These are phyloP conservation scores for Rhodotorula babjevae DNA, from an alignment of 768 basidiomycete genomes.

Conservation along the genomic window DNA sequence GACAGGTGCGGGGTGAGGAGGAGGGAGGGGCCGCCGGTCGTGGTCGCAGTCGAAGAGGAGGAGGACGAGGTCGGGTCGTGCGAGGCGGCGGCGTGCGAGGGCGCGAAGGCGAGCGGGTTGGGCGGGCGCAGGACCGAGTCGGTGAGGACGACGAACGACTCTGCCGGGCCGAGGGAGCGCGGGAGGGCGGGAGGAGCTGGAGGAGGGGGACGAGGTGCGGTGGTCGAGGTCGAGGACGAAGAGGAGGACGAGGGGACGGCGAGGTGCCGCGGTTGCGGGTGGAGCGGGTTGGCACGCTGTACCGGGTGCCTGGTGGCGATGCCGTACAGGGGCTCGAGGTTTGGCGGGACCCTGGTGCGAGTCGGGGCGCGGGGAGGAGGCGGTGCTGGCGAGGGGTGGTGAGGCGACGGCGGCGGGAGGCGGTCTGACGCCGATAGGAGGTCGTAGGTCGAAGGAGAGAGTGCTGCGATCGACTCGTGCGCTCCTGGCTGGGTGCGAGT, in stretches of 20 bases:
- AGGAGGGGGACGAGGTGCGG: no score
- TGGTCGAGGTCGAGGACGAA: background rate
- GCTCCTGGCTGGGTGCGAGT: constrained; percentile 51
- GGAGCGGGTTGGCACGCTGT: background rate
- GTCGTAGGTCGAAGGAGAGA: constrained; percentile 81
- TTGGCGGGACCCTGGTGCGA: constrained; percentile 32
- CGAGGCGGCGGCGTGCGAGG: constrained; percentile 47
- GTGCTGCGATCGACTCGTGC: constrained; percentile 56
- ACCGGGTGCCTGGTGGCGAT: constrained; percentile 1
- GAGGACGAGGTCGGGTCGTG: constrained; percentile 58
- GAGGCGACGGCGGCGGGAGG: background rate
- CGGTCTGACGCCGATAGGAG: constrained; percentile 60
- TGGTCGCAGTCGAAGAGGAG: constrained; percentile 57
- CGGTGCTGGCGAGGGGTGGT: no score
- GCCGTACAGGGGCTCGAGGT: constrained; percentile 10
- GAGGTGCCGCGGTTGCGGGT: background rate
- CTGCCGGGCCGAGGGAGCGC: constrained; percentile 15
- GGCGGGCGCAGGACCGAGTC: constrained; percentile 50
- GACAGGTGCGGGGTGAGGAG: constrained; percentile 31
- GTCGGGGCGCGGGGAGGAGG: no score
- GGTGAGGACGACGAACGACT: constrained; percentile 80
- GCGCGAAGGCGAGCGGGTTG: constrained; percentile 24
- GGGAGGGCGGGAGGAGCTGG: background rate
- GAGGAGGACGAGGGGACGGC: background rate
- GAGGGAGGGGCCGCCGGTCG: constrained; percentile 48